Percentiles rank a stretch among this genome's conserved stretches.
These are phyloP conservation scores for Boechera stricta DNA, from an alignment of 345 rosid genomes.

Conservation along the genomic window DNA sequence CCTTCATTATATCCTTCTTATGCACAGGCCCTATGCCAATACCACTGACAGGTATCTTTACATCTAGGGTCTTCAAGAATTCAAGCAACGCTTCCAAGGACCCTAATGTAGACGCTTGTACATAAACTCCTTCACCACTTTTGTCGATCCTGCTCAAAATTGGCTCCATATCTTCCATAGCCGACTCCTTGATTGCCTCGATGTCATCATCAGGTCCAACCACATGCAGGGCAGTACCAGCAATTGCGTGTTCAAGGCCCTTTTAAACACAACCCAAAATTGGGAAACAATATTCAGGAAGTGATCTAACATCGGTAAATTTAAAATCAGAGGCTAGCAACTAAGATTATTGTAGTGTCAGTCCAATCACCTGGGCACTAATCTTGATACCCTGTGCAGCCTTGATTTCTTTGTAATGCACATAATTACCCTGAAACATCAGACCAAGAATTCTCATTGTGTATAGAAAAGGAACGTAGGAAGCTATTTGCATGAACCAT, in stretches of 20 bases:
- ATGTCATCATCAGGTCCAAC: conserved; percentile 79
- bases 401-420: conserved; percentile 87
- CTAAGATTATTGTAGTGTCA: conserved; percentile 7
- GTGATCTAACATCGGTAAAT: conserved; percentile 16
- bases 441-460: conserved; percentile 29
- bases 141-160: conserved; percentile 85
- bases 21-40: conserved; percentile 92
- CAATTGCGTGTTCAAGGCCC: conserved; percentile 97
- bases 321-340: conserved; percentile 12
- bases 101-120: conserved; percentile 95
- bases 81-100: conserved; percentile 96
- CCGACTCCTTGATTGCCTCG: conserved; percentile 70
- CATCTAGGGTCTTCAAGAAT: conserved; percentile 84
- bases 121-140: conserved; percentile 93
- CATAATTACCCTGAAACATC: conserved; percentile 76
- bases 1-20: conserved; percentile 93
- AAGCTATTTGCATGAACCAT: conserved; percentile 15
- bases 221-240: conserved; percentile 89
- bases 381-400: conserved; percentile 98
- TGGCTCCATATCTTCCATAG: conserved; percentile 86
- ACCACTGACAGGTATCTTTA: conserved; percentile 90
- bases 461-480: conserved; percentile 7
- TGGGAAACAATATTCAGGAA: conserved; percentile 17
- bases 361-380: conserved; percentile 71
- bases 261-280: conserved; percentile 38